phyloP scores from a whole-genome alignment of 352 stramenopile species.

The Phytopythium cucurbitacearum region DNA sequence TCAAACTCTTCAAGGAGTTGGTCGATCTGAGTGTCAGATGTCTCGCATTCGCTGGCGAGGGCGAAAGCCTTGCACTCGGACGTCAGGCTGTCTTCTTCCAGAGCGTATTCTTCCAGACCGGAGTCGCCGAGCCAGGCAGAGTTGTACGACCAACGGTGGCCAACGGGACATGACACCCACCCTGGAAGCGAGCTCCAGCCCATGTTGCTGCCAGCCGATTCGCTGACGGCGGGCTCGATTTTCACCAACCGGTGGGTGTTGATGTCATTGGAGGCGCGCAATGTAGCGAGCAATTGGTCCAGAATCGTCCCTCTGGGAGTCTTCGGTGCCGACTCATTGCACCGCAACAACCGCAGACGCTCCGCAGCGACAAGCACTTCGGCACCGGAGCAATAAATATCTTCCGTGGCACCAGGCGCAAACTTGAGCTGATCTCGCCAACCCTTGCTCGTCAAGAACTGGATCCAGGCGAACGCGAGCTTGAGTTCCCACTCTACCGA shows the following conservation, averaged over 20 bases:
- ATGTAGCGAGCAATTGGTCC: slow-evolving; percentile 27
- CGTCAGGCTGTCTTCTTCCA: slow-evolving; percentile 45
- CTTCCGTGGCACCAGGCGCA: slow-evolving; percentile 46
- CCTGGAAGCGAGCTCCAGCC: slow-evolving; percentile 31
- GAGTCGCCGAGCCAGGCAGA: slow-evolving; percentile 8
- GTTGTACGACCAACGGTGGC: slow-evolving; percentile 32
- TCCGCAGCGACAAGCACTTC: slow-evolving; percentile 43
- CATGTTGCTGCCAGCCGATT: slow-evolving; percentile 1
- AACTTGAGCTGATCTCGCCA: slow-evolving; percentile 67
- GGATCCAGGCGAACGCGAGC: slow-evolving; percentile 48
- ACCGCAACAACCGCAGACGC: slow-evolving; percentile 11
- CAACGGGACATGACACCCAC: slow-evolving; percentile 44
- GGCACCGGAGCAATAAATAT: slow-evolving; percentile 54
- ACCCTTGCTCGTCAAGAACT: slow-evolving; percentile 57
- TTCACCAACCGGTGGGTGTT: slow-evolving; percentile 36
- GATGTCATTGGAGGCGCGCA: slow-evolving; percentile 47
- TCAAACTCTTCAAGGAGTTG: slow-evolving; percentile 11
- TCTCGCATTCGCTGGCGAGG: slow-evolving; percentile 16
- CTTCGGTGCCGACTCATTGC: slow-evolving; percentile 1
- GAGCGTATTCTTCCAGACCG: slow-evolving; percentile 23
- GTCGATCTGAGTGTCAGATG: slow-evolving; percentile 7
- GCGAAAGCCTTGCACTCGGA: slow-evolving; percentile 29
- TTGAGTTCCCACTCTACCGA: slow-evolving; percentile 21
- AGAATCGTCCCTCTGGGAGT: slow-evolving; percentile 12
- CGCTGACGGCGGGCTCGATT: slow-evolving; percentile 17